These are phyloP conservation scores for Saccharomycopsis olivae DNA, from an alignment of 805 yeast species.

Conservation along the genomic window DNA sequence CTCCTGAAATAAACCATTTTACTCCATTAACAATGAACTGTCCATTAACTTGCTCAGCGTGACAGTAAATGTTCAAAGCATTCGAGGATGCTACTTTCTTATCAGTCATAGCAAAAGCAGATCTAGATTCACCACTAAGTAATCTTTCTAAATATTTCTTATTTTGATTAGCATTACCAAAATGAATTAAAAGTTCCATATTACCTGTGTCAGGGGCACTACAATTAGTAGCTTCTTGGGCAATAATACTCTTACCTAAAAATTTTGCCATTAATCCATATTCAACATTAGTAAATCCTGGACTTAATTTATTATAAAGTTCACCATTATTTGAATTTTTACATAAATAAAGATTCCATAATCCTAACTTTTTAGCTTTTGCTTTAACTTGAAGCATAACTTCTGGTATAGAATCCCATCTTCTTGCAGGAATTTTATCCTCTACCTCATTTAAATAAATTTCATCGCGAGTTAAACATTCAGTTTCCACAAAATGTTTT, in stretches of 20 bases:
- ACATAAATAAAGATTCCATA: slow-evolving; percentile 53
- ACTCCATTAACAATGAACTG: slow-evolving; percentile 43
- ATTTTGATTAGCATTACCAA: slow-evolving; percentile 31
- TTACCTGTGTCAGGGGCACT: slow-evolving; percentile 60
- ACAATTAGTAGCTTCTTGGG: slow-evolving; percentile 51
- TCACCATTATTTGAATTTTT: slow-evolving; percentile 28
- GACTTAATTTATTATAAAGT: slow-evolving; percentile 30
- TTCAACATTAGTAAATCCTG: slow-evolving; percentile 51
- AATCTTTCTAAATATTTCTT: slow-evolving; percentile 39
- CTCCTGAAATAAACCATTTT: slow-evolving; percentile 66
- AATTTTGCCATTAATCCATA: slow-evolving; percentile 57
- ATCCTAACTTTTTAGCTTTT: slow-evolving; percentile 41
- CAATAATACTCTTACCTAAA: slow-evolving; percentile 43
- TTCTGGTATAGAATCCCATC: slow-evolving; percentile 40
- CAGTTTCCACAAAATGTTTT: slow-evolving; percentile 43
- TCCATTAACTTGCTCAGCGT: slow-evolving; percentile 5
- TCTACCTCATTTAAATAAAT: slow-evolving; percentile 31
- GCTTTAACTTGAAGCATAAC: slow-evolving; percentile 40
- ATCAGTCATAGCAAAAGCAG: slow-evolving; percentile 59
- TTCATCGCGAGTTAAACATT: slow-evolving; percentile 47
- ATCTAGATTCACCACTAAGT: slow-evolving; percentile 42
- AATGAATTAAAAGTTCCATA: slow-evolving; percentile 32
- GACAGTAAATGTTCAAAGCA: slow-evolving; percentile 39
- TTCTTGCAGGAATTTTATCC: slow-evolving; percentile 27
- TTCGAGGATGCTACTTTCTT: slow-evolving; percentile 50